Percentiles rank a stretch among this genome's conserved stretches.
These are phyloP conservation scores for Eleusine coracana DNA, from an alignment of 176 grass and related monocot species.

Conservation along the genomic window DNA sequence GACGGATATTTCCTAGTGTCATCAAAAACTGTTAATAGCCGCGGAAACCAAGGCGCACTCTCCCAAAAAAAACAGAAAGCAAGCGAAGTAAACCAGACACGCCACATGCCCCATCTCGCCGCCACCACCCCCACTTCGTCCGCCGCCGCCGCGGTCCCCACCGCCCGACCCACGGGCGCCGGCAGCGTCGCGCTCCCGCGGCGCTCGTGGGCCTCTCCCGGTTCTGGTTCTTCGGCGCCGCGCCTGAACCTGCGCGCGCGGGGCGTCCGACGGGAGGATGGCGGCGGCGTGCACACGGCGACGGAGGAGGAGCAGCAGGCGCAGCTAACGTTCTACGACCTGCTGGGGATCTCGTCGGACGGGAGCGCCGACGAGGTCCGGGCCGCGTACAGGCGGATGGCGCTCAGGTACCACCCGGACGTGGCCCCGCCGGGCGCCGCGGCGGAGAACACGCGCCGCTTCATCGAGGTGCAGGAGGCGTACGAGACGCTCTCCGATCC, in stretches of 20 bases:
- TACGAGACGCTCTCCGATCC: constrained; percentile 95
- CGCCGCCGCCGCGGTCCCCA: background rate
- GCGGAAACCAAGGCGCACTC: background rate
- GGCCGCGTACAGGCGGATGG: constrained; percentile 74
- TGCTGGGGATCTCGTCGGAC: constrained; percentile 63
- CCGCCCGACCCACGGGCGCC: background rate
- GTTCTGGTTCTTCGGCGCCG: background rate
- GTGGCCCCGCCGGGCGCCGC: constrained; percentile 67
- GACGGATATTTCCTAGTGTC: background rate
- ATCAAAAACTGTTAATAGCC: background rate
- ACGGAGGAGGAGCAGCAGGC: background rate
- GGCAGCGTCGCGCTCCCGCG: constrained; percentile 24
- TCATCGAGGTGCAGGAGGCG: constrained; percentile 88
- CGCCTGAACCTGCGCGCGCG: constrained; percentile 27
- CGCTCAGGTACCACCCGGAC: constrained; percentile 88
- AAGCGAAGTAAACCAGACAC: background rate
- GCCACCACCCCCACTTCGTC: constrained; percentile 5
- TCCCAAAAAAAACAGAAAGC: background rate
- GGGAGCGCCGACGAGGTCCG: constrained; percentile 71
- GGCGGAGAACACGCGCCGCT: constrained; percentile 66
- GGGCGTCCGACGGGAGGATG: constrained; percentile 14
- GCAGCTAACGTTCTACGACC: constrained; percentile 66
- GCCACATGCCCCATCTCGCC: constrained; percentile 37
- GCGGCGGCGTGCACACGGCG: constrained; percentile 18
- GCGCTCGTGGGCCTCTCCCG: background rate